Evolutionary conservation across 2,329 filamentous ascomycete species (phyloP).

Genomic region (Aspergillus fructus): DNA sequence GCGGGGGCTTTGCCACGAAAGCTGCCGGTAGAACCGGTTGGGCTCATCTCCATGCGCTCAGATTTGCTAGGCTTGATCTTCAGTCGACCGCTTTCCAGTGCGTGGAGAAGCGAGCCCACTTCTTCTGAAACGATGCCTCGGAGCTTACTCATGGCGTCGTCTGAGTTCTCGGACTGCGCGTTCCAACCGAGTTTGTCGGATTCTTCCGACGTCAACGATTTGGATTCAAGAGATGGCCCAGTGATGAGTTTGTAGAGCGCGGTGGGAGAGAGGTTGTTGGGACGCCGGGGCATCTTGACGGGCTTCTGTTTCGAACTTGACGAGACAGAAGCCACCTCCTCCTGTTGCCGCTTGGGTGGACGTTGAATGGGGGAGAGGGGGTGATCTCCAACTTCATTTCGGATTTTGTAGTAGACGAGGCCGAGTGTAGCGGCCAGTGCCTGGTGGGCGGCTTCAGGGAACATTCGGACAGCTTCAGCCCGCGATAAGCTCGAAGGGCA

Average conservation of each 20-base stretch:
- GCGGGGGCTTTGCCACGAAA: conserved; percentile 17
- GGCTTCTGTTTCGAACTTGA: conserved; percentile 35
- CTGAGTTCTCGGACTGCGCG: conserved; percentile 35
- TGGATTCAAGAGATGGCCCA: conserved; percentile 35
- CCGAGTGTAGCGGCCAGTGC: conserved; percentile 40
- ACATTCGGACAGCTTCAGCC: conserved; percentile 35
- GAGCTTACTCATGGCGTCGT: conserved; percentile 39
- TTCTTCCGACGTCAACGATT: conserved; percentile 31
- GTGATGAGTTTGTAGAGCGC: conserved; percentile 31
- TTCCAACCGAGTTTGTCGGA: conserved; percentile 38
- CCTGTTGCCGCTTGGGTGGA: conserved; percentile 37
- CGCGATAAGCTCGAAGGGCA: conserved; percentile 34
- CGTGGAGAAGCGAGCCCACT: conserved; percentile 33
- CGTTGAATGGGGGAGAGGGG: conserved; percentile 26
- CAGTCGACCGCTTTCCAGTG: conserved; percentile 36
- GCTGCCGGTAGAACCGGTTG: conserved; percentile 32
- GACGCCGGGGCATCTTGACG: conserved; percentile 35
- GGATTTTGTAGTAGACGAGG: conserved; percentile 43
- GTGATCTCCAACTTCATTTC: conserved; percentile 40
- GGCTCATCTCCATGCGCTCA: conserved; percentile 33
- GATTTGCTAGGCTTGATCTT: conserved; percentile 35
- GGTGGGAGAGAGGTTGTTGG: conserved; percentile 31
- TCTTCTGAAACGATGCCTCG: conserved; percentile 38
- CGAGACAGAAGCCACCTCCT: conserved; percentile 32
- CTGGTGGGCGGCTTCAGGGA: conserved; percentile 41